Conservation (phyloP, 2,329 filamentous ascomycete species). For the Sphaerostilbella broomeana region DNA sequence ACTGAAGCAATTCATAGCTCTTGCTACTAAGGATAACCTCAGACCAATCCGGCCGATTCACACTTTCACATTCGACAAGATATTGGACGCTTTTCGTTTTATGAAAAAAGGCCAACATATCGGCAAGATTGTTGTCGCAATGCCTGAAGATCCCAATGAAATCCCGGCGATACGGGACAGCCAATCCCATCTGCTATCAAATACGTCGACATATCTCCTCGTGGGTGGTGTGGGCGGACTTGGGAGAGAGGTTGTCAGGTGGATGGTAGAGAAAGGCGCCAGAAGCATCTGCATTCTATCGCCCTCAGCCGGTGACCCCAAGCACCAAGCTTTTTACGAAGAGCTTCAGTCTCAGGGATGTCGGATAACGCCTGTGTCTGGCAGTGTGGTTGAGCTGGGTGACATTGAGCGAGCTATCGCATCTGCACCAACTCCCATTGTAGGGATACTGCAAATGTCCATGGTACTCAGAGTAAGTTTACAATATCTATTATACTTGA, state of each 20-base stretch:
- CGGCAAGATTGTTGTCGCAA: conserved; percentile 33
- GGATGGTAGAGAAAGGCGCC: conserved; percentile 25
- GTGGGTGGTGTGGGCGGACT: conserved; percentile 28
- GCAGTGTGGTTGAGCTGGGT: conserved; percentile 24
- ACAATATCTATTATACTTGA: background rate
- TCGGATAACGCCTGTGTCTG: conserved; percentile 21
- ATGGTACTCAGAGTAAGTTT: conserved; percentile 27
- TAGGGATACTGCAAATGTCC: conserved; percentile 34
- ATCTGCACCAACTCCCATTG: conserved; percentile 24
- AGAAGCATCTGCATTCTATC: conserved; percentile 23
- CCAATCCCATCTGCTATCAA: too few relatives aligned
- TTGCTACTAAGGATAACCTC: conserved; percentile 1
- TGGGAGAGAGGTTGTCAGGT: conserved; percentile 22
- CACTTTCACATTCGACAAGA: conserved; percentile 20
- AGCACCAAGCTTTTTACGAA: conserved; percentile 14
- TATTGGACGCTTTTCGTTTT: conserved; percentile 34
- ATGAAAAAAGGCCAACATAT: conserved; percentile 39
- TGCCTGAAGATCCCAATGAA: conserved; percentile 13
- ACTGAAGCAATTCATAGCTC: conserved; percentile 5
- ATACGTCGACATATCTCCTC: conserved; percentile 23
- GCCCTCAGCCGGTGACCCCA: conserved; percentile 18
- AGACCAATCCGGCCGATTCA: conserved; percentile 15
- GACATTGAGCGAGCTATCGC: conserved; percentile 23
- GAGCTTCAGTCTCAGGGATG: conserved; percentile 23
- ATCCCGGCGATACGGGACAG: conserved; percentile 5